Percentiles rank a stretch among this genome's conserved stretches.
These are phyloP conservation scores for Erythrophleum fordii DNA, from an alignment of 306 rosid species.

Conservation along the genomic window DNA sequence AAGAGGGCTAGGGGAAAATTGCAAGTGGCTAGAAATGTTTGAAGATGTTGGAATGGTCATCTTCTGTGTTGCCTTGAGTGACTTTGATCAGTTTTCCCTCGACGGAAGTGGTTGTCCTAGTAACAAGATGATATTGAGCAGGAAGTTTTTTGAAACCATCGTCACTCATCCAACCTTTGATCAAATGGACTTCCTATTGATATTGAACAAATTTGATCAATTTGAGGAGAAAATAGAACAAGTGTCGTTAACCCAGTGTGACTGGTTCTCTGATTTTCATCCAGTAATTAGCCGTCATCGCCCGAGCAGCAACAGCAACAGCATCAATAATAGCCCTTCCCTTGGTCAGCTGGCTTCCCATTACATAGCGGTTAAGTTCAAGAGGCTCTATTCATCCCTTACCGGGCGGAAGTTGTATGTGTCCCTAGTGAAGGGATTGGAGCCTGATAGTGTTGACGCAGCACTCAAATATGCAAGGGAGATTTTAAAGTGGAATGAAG, in stretches of 20 bases:
- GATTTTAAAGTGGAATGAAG: slow-evolving; percentile 90
- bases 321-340: slow-evolving; percentile 69
- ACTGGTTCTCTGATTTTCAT: slow-evolving; percentile 84
- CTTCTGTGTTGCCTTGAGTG: slow-evolving; percentile 87
- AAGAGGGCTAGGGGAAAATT: slow-evolving; percentile 79
- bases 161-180: slow-evolving; percentile 91
- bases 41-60: slow-evolving; percentile 92
- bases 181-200: slow-evolving; percentile 83
- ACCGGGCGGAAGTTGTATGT: slow-evolving; percentile 81
- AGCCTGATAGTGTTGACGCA: slow-evolving; percentile 76
- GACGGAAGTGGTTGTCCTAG: slow-evolving; percentile 68
- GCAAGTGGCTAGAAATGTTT: slow-evolving; percentile 99
- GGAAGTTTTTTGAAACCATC: slow-evolving; percentile 76
- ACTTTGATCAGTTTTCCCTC: slow-evolving; percentile 75
- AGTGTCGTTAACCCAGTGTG: slow-evolving; percentile 69
- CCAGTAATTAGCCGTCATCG: slow-evolving; percentile 72
- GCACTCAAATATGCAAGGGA: slow-evolving; percentile 87
- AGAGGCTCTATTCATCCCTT: slow-evolving; percentile 78
- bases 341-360: slow-evolving; percentile 74
- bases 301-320: slow-evolving; percentile 53
- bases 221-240: slow-evolving; percentile 83
- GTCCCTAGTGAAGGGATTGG: slow-evolving; percentile 82
- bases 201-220: slow-evolving; percentile 81
- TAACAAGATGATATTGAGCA: slow-evolving; percentile 83
- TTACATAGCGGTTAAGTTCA: slow-evolving; percentile 85